These are phyloP conservation scores for Clarireedia monteithiana DNA, from an alignment of 2,329 filamentous ascomycete species.

Conservation along the genomic window DNA sequence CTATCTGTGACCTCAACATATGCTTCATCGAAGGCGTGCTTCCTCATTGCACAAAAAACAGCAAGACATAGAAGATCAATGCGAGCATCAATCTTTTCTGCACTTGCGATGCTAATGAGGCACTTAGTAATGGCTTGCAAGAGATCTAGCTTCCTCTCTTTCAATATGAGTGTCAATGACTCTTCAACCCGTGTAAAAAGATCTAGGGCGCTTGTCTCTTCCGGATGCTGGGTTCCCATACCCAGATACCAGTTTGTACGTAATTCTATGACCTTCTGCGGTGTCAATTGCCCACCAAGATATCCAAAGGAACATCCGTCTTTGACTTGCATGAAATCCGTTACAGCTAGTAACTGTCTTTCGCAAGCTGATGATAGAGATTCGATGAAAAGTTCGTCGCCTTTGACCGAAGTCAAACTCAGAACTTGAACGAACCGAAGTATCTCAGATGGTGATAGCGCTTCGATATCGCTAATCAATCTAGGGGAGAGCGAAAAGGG, in stretches of 20 bases:
- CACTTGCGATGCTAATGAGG: neutral
- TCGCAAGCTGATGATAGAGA: conserved; percentile 3
- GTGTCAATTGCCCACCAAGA: conserved; percentile 32
- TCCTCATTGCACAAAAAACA: conserved; percentile 49
- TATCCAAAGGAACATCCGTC: conserved; percentile 34
- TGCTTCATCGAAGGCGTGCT: conserved; percentile 51
- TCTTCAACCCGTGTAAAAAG: conserved; percentile 33
- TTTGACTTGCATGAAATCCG: conserved; percentile 31
- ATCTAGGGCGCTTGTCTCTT: conserved; percentile 26
- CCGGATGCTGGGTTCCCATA: conserved; percentile 32
- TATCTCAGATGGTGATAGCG: conserved; percentile 30
- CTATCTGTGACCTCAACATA: conserved; percentile 56
- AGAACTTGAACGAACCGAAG: conserved; percentile 6
- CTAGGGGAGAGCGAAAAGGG: conserved; percentile 27
- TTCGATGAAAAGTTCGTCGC: neutral
- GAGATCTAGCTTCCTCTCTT: conserved; percentile 6
- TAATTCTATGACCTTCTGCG: conserved; percentile 31
- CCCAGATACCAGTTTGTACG: conserved; percentile 36
- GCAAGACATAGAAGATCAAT: conserved; percentile 49
- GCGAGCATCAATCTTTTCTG: conserved; percentile 34
- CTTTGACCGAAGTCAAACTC: neutral
- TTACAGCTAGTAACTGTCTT: conserved; percentile 4
- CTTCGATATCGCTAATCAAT: conserved; percentile 34
- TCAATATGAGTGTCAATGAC: conserved; percentile 16
- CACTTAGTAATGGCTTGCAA: conserved; percentile 2